Percentiles rank a stretch among this genome's conserved stretches.
These are phyloP conservation scores for Penicillium frequentans DNA, from an alignment of 2,329 filamentous ascomycete species.

Conservation along the genomic window DNA sequence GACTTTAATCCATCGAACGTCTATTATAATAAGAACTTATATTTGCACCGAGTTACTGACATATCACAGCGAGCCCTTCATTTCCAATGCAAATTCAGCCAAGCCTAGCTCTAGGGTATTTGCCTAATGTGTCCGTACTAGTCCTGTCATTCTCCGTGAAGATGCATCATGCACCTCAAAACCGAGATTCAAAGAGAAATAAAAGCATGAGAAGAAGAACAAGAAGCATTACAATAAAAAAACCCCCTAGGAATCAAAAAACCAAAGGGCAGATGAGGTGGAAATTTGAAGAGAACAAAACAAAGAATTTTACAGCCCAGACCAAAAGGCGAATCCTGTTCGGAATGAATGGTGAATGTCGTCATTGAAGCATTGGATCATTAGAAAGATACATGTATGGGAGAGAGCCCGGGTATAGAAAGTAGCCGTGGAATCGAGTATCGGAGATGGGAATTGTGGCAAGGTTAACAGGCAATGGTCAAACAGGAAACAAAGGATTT, in stretches of 20 bases:
- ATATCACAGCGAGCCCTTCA: slow-evolving; percentile 5
- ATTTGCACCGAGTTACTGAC: background rate
- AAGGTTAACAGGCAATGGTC: background rate
- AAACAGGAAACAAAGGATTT: slow-evolving; percentile 24
- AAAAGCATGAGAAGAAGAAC: background rate
- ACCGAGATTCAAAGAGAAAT: background rate
- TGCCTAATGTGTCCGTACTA: slow-evolving; percentile 5
- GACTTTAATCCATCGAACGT: no score
- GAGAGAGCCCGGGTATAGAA: background rate
- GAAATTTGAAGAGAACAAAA: background rate
- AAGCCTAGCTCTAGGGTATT: slow-evolving; percentile 9
- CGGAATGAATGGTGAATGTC: background rate
- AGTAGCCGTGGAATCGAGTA: background rate
- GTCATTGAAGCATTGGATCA: background rate
- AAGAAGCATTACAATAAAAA: no score
- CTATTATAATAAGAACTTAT: background rate
- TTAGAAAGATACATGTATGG: slow-evolving; percentile 2
- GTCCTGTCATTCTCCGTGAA: slow-evolving; percentile 11
- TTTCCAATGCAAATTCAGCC: slow-evolving; percentile 15
- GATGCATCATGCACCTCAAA: background rate
- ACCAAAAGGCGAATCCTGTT: background rate
- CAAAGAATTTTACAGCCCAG: slow-evolving; percentile 12
- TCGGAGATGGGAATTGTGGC: background rate
- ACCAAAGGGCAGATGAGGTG: background rate
- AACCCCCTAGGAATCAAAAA: no score